phyloP scores from a whole-genome alignment of 1,139 yeast species.

The Zygosaccharomyces sapae region DNA sequence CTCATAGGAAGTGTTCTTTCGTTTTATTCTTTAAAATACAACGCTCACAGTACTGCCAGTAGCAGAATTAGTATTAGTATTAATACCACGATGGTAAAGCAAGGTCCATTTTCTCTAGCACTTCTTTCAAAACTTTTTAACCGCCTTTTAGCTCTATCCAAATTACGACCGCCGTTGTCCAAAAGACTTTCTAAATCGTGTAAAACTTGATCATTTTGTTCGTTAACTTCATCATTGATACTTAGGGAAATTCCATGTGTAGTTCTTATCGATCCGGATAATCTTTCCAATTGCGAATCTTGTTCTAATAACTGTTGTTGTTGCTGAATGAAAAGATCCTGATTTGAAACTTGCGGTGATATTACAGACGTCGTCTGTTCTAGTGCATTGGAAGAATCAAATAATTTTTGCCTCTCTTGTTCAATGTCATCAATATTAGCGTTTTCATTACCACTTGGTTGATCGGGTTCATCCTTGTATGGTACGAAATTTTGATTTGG shows the following conservation, averaged over 20 bases:
- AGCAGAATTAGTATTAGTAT: slow-evolving; percentile 27
- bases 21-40: background rate
- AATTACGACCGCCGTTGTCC: slow-evolving; percentile 26
- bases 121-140: slow-evolving; percentile 27
- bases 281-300: slow-evolving; percentile 28
- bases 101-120: slow-evolving; percentile 33
- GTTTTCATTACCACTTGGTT: background rate
- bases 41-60: slow-evolving; percentile 21
- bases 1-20: background rate
- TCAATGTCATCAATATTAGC: background rate
- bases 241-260: slow-evolving; percentile 30
- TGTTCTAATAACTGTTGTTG: slow-evolving; percentile 32
- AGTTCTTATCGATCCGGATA: slow-evolving; percentile 25
- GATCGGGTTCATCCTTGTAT: slow-evolving; percentile 22
- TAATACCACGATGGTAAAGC: slow-evolving; percentile 27
- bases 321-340: slow-evolving; percentile 31
- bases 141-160: slow-evolving; percentile 29
- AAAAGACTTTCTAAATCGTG: slow-evolving; percentile 32
- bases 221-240: slow-evolving; percentile 30
- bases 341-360: slow-evolving; percentile 24
- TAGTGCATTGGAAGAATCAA: slow-evolving; percentile 2
- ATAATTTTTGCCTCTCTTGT: slow-evolving; percentile 9
- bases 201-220: slow-evolving; percentile 30
- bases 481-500: slow-evolving; percentile 21
- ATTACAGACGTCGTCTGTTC: background rate